Conservation (phyloP, 2,329 filamentous ascomycete genomes). For the Colletotrichum somersetense region DNA sequence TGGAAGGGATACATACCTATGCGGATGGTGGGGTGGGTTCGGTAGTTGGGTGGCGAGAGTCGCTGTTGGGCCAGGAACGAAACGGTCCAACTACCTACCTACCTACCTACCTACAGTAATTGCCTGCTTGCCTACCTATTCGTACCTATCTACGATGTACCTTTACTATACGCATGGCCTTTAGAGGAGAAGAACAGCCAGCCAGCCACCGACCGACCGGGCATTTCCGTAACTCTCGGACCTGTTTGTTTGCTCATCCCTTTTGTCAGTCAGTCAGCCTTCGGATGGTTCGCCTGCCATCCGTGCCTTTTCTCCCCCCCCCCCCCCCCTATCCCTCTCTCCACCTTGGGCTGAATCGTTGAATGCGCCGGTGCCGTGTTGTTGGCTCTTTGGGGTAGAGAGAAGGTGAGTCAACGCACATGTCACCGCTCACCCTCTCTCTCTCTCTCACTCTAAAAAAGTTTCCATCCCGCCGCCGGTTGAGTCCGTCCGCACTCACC, state of each 20-base stretch:
- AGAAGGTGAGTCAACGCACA: conserved; percentile 34
- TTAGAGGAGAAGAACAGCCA: not conserved
- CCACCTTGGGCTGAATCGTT: conserved; percentile 30
- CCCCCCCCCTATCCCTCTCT: not conserved
- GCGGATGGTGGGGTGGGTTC: conserved; percentile 3
- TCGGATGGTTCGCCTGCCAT: conserved; percentile 6
- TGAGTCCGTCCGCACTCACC: conserved; percentile 29
- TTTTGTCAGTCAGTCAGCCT: not conserved
- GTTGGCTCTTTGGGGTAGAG: conserved; percentile 8
- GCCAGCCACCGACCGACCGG: not conserved
- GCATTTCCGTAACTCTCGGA: not conserved
- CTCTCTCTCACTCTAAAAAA: conserved; percentile 4
- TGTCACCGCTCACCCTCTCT: conserved; percentile 8
- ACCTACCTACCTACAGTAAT: no score
- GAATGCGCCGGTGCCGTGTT: conserved; percentile 17
- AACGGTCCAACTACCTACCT: not conserved
- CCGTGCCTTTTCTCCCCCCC: no score
- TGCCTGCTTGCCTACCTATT: no score
- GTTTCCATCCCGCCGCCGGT: not conserved
- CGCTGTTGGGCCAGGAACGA: conserved; percentile 37
- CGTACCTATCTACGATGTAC: not conserved
- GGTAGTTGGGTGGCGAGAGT: conserved; percentile 38
- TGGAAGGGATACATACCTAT: conserved; percentile 2
- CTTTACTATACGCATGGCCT: not conserved
- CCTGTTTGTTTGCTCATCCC: conserved; percentile 13